Conservation (phyloP, 2,329 filamentous ascomycete genomes). For the Botrytis tulipae region DNA sequence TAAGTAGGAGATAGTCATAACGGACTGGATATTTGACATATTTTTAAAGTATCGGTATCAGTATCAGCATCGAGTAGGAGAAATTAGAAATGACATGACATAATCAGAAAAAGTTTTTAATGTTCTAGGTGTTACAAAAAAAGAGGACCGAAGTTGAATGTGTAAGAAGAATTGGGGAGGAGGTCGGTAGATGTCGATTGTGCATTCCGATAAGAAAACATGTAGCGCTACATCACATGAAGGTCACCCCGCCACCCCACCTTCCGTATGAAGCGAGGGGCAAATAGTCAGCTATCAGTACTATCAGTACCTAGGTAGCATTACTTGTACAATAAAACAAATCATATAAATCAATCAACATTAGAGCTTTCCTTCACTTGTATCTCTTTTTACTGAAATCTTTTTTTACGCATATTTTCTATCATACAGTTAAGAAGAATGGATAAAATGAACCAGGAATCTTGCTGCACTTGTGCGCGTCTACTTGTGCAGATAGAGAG, state of each 20-base stretch:
- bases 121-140: background rate
- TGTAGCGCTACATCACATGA: background rate
- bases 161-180: background rate
- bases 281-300: background rate
- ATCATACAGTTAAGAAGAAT: background rate
- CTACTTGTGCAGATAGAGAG: background rate
- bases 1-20: background rate
- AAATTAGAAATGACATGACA: background rate
- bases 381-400: background rate
- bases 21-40: background rate
- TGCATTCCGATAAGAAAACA: conserved; percentile 4
- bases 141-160: background rate
- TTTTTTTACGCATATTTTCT: background rate
- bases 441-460: background rate
- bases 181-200: background rate
- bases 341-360: background rate
- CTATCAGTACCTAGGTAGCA: background rate
- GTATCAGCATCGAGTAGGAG: background rate
- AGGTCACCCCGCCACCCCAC: background rate
- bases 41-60: background rate
- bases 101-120: background rate
- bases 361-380: background rate
- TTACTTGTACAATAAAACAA: background rate
- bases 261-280: conserved; percentile 7
- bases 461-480: conserved; percentile 13